Percentiles rank a stretch among this genome's conserved stretches.
Evolutionary conservation across 2,329 filamentous ascomycete species (phyloP).

Genomic region (Trichoderma sp.): DNA sequence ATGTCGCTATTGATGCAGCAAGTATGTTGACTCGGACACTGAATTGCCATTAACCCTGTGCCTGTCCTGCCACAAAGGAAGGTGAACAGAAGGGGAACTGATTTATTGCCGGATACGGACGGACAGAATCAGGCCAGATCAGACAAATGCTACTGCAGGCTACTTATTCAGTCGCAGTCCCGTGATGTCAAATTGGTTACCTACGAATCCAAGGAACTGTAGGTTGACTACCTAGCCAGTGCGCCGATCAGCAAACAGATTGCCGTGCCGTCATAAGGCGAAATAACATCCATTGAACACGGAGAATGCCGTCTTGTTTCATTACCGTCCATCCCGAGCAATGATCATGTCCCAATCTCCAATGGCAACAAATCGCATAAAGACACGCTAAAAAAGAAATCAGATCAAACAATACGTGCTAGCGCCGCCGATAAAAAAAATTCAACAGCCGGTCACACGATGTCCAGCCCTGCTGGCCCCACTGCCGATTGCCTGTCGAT

Average conservation of each 20-base stretch:
- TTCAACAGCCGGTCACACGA: constrained; percentile 8
- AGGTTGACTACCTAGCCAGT: not conserved
- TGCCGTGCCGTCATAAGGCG: not conserved
- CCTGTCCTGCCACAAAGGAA: not conserved
- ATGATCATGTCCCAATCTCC: too few relatives aligned
- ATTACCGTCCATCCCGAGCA: too few relatives aligned
- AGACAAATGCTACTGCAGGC: not conserved
- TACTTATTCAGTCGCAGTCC: not conserved
- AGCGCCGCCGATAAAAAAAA: not conserved
- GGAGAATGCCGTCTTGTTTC: not conserved
- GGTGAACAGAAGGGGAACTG: not conserved
- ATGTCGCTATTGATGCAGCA: not conserved
- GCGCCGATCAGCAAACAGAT: not conserved
- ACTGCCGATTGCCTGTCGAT: constrained; percentile 1
- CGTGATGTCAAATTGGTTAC: not conserved
- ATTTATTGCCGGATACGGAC: not conserved
- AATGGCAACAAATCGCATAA: too few relatives aligned
- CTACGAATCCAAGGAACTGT: too few relatives aligned
- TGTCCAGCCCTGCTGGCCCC: not conserved
- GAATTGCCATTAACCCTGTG: not conserved
- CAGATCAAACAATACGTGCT: not conserved
- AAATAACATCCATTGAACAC: not conserved
- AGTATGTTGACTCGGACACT: not conserved
- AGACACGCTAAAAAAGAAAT: not conserved
- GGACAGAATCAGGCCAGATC: not conserved